Evolutionary conservation across 2,329 filamentous ascomycete species (phyloP).

Genomic region (Calonectria pauciramosa): DNA sequence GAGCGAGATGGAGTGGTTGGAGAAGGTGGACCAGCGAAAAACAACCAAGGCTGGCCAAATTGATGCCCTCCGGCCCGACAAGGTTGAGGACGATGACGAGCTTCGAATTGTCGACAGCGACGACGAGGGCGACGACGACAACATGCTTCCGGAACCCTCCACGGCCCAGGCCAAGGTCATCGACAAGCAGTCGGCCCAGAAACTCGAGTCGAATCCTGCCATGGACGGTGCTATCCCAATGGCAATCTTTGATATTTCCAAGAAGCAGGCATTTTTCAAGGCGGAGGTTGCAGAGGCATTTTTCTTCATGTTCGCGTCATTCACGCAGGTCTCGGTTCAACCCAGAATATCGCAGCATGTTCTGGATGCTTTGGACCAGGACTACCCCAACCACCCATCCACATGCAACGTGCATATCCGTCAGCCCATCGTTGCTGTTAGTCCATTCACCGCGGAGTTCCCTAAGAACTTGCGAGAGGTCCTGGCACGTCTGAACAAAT

Average conservation of each 20-base stretch:
- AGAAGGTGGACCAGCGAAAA: constrained; percentile 82
- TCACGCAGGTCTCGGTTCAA: constrained; percentile 75
- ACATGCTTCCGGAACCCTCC: constrained; percentile 61
- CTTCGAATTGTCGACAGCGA: constrained; percentile 59
- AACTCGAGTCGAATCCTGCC: constrained; percentile 82
- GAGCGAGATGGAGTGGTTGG: constrained; percentile 93
- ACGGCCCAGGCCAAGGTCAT: constrained; percentile 59
- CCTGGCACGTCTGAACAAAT: constrained; percentile 72
- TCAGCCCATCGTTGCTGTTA: constrained; percentile 77
- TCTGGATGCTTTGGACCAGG: constrained; percentile 71
- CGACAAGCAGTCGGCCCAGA: constrained; percentile 59
- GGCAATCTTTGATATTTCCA: constrained; percentile 89
- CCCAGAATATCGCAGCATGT: constrained; percentile 80
- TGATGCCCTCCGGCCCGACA: constrained; percentile 60
- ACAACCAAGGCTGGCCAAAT: constrained; percentile 63
- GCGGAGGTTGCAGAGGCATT: constrained; percentile 78
- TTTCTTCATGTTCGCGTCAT: constrained; percentile 83
- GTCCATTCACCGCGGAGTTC: constrained; percentile 76
- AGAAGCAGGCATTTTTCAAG: constrained; percentile 81
- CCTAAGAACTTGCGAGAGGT: constrained; percentile 77
- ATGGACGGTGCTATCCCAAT: constrained; percentile 94
- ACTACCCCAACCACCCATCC: constrained; percentile 71
- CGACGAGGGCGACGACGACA: constrained; percentile 60
- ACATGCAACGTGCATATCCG: constrained; percentile 80
- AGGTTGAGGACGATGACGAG: constrained; percentile 63